Conservation (phyloP, 352 stramenopile genomes). For the Globisporangium camurandrum region DNA sequence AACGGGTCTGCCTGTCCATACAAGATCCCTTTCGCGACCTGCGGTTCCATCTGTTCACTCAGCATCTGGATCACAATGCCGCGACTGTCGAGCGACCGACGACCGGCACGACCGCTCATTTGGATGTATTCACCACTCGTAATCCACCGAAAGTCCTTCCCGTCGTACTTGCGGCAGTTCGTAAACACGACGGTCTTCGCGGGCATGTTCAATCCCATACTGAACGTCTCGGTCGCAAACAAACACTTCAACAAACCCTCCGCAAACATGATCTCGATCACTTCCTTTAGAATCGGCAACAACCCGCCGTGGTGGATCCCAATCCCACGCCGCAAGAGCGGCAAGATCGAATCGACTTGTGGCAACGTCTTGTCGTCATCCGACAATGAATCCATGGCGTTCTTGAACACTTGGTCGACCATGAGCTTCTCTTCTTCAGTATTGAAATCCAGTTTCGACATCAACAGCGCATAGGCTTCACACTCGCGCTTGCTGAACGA, state of each 20-base stretch:
- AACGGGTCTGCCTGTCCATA: conserved; percentile 73
- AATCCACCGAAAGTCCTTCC: conserved; percentile 95
- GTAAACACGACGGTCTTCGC: conserved; percentile 99
- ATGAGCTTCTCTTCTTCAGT: conserved; percentile 97
- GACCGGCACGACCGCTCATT: conserved; percentile 95
- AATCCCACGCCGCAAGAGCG: conserved; percentile 96
- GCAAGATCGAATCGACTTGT: conserved; percentile 96
- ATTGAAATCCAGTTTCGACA: conserved; percentile 96
- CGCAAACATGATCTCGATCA: conserved; percentile 89
- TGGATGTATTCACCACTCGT: conserved; percentile 93
- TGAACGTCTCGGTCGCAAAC: conserved; percentile 97
- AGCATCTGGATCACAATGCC: conserved; percentile 99
- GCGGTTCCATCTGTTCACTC: conserved; percentile 98
- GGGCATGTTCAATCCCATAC: conserved; percentile 99
- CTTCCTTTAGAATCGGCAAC: conserved; percentile 98
- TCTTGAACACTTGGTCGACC: conserved; percentile 95
- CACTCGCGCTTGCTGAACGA: conserved; percentile 99
- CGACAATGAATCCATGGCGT: conserved; percentile 95
- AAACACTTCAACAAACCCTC: conserved; percentile 98
- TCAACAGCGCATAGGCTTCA: conserved; percentile 89
- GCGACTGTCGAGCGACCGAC: conserved; percentile 95
- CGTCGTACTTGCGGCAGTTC: conserved; percentile 94
- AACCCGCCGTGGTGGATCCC: conserved; percentile 99
- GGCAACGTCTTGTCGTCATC: conserved; percentile 97
- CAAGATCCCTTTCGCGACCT: conserved; percentile 92